Conservation (phyloP, 2,329 filamentous ascomycete genomes). For the Aphanoascus verrucosus region DNA sequence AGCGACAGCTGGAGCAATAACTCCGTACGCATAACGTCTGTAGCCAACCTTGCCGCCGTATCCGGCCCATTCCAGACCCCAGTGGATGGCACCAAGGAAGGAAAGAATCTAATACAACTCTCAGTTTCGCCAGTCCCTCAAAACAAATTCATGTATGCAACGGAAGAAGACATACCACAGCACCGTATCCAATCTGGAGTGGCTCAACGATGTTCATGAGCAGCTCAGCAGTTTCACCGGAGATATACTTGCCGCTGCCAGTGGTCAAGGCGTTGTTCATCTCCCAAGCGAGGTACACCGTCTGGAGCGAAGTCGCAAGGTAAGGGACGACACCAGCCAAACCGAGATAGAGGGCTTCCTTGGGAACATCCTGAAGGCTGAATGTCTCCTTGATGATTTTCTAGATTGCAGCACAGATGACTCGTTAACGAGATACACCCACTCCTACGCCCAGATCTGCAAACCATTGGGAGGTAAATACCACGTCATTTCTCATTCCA, state of each 20-base stretch:
- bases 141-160: neutral
- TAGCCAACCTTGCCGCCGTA: conserved; percentile 58
- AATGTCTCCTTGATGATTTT: conserved; percentile 59
- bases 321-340: conserved; percentile 76
- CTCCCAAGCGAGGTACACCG: conserved; percentile 71
- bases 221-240: conserved; percentile 58
- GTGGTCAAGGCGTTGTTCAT: conserved; percentile 56
- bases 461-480: conserved; percentile 32
- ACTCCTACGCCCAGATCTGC: neutral
- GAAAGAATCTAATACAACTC: conserved; percentile 58
- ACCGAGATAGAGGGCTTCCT: conserved; percentile 56
- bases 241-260: conserved; percentile 55
- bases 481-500: conserved; percentile 47
- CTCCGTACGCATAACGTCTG: conserved; percentile 71
- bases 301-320: conserved; percentile 69
- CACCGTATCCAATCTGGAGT: conserved; percentile 81
- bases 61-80: conserved; percentile 77
- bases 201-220: conserved; percentile 69
- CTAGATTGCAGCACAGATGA: conserved; percentile 30
- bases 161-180: conserved; percentile 49
- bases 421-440: conserved; percentile 2
- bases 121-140: neutral
- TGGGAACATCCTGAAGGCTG: conserved; percentile 53
- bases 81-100: conserved; percentile 87
- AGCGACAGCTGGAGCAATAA: conserved; percentile 66